A percentile compares a stretch with the other conserved stretches of the same genome.
phyloP scores from a whole-genome alignment of 2,329 filamentous ascomycete genomes.

The Exophiala xenobiotica region DNA sequence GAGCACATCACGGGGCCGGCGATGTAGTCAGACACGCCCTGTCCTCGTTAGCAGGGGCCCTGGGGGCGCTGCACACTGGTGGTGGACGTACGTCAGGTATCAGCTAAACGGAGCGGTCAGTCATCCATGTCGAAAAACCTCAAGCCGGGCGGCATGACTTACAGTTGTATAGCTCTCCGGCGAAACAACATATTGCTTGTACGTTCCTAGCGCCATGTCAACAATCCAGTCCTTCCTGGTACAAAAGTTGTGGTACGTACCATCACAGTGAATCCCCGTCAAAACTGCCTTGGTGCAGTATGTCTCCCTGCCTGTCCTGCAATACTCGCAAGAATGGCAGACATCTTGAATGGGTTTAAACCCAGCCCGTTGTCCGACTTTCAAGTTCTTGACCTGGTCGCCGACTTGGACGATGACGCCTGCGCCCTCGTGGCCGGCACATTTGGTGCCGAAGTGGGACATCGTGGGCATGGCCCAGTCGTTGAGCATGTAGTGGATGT shows the following conservation, averaged over 20 bases:
- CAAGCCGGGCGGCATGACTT: neutral
- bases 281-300: constrained; percentile 50
- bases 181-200: constrained; percentile 59
- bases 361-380: constrained; percentile 55
- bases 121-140: neutral
- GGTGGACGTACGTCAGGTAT: constrained; percentile 23
- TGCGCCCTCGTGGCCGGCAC: constrained; percentile 57
- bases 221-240: neutral
- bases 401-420: constrained; percentile 60
- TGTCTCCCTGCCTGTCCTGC: constrained; percentile 54
- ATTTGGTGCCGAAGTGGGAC: constrained; percentile 45
- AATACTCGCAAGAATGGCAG: constrained; percentile 52
- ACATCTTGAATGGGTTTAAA: constrained; percentile 54
- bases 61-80: no score
- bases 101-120: constrained; percentile 11
- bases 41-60: no score
- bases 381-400: constrained; percentile 52
- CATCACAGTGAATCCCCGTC: constrained; percentile 43
- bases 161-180: constrained; percentile 54
- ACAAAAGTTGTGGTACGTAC: constrained; percentile 17
- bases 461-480: constrained; percentile 53
- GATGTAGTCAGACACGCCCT: constrained; percentile 55
- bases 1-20: constrained; percentile 62
- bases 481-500: constrained; percentile 58
- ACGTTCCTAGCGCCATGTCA: constrained; percentile 43